Base-by-base conservation (phyloP, 2,329 filamentous ascomycete genomes). In the Colletotrichum orbiculare region DNA sequence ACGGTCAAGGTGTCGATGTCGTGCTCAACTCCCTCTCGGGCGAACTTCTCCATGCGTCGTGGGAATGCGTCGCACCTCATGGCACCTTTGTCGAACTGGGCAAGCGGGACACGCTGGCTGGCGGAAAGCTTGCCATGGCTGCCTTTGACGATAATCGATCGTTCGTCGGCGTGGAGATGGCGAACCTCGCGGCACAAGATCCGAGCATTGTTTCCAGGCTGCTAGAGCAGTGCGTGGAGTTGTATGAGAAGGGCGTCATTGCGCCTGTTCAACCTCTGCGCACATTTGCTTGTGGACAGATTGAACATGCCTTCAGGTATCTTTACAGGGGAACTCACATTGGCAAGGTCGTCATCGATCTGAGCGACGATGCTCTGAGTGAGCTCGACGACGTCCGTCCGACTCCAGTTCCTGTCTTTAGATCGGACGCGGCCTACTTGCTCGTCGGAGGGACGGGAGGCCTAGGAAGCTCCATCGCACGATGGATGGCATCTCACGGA, bases 51-150 rank as follows among this genome's bases (percentile, higher is more conserved):
- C 78, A 79, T 17, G 75, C 77, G 2, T 77, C 79, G 0, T 85
- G 79, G 80, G 66, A 76, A 0, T 83, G 80, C 46, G 72, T 86
- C 1, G 80, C 82, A 1, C 70, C 74, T 2, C 81, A 78, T 48
- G 82, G 81, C 0, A 74, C 70, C 2, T 79, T 85, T 70, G 62
- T 84, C 0, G 82, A 85, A 58, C 78, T 84, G 13, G 80, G 81
- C 3, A 81, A 81, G 66, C 71, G 76, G 4, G 82, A 85, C 49
- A 71, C 83, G 2, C 68, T 76, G 1, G 76, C 76, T 1, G 75
- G 78, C 13, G 78, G 75, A 2, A 71, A 74, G 7, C 74, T 87
- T 3, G 77, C 78, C 1, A 82, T 86, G 81, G 67, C 75, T 1
- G 73, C 75, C 0, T 86, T 87, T 41, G 72, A 77, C 2, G 69